Percentiles rank a stretch among this genome's conserved stretches.
phyloP scores from a whole-genome alignment of 2,329 filamentous ascomycete genomes.

The Pestalotiopsis sp. region DNA sequence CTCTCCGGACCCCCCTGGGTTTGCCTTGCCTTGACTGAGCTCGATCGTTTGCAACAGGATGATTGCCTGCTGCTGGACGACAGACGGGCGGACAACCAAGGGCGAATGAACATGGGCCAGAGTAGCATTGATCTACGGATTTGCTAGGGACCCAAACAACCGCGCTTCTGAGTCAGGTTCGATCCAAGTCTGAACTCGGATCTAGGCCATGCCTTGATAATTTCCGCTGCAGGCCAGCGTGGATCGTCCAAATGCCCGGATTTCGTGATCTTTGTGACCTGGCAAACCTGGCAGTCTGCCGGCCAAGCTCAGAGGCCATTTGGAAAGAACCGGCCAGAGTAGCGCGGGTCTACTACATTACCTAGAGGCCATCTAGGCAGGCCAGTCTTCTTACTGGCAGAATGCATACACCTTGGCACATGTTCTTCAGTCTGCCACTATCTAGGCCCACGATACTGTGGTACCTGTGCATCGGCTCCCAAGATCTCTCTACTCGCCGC shows the following conservation, averaged over 20 bases:
- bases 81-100: background rate
- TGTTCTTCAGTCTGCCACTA: background rate
- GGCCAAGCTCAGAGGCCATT: background rate
- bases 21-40: background rate
- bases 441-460: background rate
- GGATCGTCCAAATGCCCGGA: background rate
- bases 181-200: background rate
- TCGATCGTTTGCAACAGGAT: background rate
- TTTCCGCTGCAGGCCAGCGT: background rate
- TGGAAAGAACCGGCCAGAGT: no score
- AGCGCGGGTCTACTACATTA: background rate
- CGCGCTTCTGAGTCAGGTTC: background rate
- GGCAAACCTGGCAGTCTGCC: background rate
- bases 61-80: background rate
- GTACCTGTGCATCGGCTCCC: no score
- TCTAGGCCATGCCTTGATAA: background rate
- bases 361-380: background rate
- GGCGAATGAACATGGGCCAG: background rate
- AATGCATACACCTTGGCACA: background rate
- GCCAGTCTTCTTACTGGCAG: background rate
- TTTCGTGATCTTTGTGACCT: background rate
- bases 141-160: background rate
- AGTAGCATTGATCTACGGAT: background rate
- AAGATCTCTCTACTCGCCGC: no score
- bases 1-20: background rate